Percentiles rank a stretch among this genome's conserved stretches.
phyloP scores from a whole-genome alignment of 2,329 filamentous ascomycete genomes.

The Aspergillus uvarum region DNA sequence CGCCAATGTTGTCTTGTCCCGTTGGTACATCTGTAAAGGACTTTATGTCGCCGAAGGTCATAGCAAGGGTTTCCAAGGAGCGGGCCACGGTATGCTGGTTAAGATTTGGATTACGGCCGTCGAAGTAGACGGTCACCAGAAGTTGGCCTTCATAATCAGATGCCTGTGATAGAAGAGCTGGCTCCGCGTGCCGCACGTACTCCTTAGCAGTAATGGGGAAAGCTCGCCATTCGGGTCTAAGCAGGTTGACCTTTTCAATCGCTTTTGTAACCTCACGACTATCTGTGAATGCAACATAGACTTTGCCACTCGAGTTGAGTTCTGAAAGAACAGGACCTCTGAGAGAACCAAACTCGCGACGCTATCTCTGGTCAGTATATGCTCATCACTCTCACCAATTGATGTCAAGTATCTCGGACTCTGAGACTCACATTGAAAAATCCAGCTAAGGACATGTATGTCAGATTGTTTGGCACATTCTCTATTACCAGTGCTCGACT shows the following conservation, averaged over 20 bases:
- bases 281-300: slow-evolving; percentile 60
- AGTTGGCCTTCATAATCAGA: slow-evolving; percentile 59
- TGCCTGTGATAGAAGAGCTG: slow-evolving; percentile 23
- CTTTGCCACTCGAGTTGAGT: slow-evolving; percentile 40
- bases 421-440: slow-evolving; percentile 41
- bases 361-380: slow-evolving; percentile 20
- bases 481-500: slow-evolving; percentile 35
- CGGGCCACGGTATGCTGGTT: slow-evolving; percentile 45
- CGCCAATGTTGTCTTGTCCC: slow-evolving; percentile 31
- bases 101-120: slow-evolving; percentile 27
- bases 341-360: slow-evolving; percentile 38
- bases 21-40: slow-evolving; percentile 31
- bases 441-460: slow-evolving; percentile 36
- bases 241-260: slow-evolving; percentile 48
- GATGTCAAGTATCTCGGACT: background rate
- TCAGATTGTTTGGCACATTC: slow-evolving; percentile 31
- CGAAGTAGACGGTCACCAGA: slow-evolving; percentile 50
- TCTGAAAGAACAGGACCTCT: slow-evolving; percentile 40
- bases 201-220: slow-evolving; percentile 49
- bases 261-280: slow-evolving; percentile 59
- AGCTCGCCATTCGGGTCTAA: slow-evolving; percentile 50
- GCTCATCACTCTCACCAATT: background rate
- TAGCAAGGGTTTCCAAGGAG: slow-evolving; percentile 44
- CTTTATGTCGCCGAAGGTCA: slow-evolving; percentile 42
- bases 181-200: slow-evolving; percentile 42